Conservation (phyloP, 768 basidiomycete species). For the Russula brevipes region DNA sequence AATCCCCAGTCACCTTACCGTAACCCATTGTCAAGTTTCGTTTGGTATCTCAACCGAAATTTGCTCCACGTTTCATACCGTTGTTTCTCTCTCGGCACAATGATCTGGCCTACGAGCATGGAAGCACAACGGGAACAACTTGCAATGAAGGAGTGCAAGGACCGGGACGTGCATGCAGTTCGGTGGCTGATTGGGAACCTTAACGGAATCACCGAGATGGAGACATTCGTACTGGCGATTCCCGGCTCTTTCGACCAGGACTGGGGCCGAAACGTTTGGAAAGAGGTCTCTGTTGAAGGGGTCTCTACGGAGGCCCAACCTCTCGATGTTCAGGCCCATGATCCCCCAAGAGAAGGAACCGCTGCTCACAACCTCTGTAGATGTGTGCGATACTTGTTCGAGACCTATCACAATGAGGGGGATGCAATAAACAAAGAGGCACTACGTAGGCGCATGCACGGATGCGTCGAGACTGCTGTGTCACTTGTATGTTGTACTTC, state of each 20-base stretch:
- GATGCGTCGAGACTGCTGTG: not conserved
- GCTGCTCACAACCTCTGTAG: not conserved
- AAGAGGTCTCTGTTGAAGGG: not conserved
- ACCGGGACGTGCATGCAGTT: slow-evolving; percentile 4
- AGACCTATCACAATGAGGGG: not conserved
- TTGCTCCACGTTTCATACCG: too few relatives aligned
- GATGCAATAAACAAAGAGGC: not conserved
- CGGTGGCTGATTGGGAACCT: slow-evolving; percentile 5
- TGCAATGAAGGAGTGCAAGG: slow-evolving; percentile 5
- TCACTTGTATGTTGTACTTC: not conserved
- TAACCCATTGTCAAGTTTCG: not conserved
- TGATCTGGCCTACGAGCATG: not conserved
- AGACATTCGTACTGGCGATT: slow-evolving; percentile 6
- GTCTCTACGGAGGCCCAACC: too few relatives aligned
- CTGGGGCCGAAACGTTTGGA: slow-evolving; percentile 11
- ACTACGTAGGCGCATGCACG: slow-evolving; percentile 11
- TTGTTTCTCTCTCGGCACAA: too few relatives aligned
- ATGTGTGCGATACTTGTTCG: slow-evolving; percentile 1
- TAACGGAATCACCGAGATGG: not conserved
- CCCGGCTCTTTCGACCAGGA: slow-evolving; percentile 8
- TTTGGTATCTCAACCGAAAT: slow-evolving; percentile 13
- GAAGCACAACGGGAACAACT: not conserved
- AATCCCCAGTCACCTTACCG: slow-evolving; percentile 17
- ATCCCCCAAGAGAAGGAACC: too few relatives aligned
- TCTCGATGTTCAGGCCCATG: too few relatives aligned